Evolutionary conservation across 139 green algal genomes (phyloP).

Genomic region (Nannochloris sp.): DNA sequence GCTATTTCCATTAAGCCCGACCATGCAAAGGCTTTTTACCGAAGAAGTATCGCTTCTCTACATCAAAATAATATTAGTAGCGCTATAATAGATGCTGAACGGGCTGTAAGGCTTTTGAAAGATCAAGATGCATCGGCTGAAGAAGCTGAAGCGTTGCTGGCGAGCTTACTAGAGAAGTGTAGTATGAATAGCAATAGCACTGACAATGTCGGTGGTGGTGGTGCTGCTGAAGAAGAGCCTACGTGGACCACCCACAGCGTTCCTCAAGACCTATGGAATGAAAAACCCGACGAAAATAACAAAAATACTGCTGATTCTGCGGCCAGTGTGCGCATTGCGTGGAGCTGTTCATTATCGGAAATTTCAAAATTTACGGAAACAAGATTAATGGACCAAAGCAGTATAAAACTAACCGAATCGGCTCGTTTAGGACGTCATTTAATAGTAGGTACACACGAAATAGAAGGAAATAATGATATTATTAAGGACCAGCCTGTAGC

Average conservation of each 20-base stretch:
- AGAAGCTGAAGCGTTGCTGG: constrained; percentile 1
- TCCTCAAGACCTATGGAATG: not conserved
- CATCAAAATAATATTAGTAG: not conserved
- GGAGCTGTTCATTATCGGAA: too few species aligned
- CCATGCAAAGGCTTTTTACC: constrained; percentile 20
- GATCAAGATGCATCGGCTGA: not conserved
- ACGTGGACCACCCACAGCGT: not conserved
- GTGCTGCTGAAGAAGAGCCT: not conserved
- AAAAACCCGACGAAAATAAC: not conserved
- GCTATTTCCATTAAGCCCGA: constrained; percentile 7
- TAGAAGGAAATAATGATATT: constrained; percentile 17
- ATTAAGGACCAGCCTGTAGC: constrained; percentile 22
- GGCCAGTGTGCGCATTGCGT: too few species aligned
- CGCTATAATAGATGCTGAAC: not conserved
- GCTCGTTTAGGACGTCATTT: constrained; percentile 4
- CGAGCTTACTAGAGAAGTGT: constrained; percentile 1
- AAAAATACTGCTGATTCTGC: too few species aligned
- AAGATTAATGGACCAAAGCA: too few species aligned
- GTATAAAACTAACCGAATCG: too few species aligned
- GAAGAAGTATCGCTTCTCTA: not conserved
- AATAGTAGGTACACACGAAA: not conserved
- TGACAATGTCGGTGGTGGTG: not conserved
- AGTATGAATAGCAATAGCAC: not conserved
- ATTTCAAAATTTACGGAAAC: too few species aligned
- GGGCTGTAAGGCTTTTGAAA: constrained; percentile 1